phyloP scores from a whole-genome alignment of 169 alveolate genomes.

The Cryptosporidium sp. region DNA sequence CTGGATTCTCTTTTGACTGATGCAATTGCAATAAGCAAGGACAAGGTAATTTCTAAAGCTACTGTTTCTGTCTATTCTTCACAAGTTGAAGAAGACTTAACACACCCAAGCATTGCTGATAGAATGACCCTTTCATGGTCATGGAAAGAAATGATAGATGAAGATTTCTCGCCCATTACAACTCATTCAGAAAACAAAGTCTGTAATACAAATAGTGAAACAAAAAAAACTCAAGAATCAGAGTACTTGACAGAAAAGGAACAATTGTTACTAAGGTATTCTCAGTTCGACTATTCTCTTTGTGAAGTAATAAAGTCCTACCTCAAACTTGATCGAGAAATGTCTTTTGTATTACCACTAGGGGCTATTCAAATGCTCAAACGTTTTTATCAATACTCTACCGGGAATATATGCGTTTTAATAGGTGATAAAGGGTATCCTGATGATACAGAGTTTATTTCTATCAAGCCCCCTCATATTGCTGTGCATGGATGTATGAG shows the following conservation, averaged over 20 bases:
- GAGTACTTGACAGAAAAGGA: background rate
- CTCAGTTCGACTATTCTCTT: constrained; percentile 16
- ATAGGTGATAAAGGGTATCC: constrained; percentile 89
- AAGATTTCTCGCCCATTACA: background rate
- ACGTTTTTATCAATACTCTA: constrained; percentile 79
- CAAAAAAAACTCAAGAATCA: background rate
- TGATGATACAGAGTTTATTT: constrained; percentile 83
- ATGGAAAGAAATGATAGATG: constrained; percentile 33
- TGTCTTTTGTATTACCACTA: constrained; percentile 85
- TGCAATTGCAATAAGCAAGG: constrained; percentile 70
- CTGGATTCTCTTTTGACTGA: constrained; percentile 86
- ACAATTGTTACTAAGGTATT: constrained; percentile 6
- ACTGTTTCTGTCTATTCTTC: constrained; percentile 67
- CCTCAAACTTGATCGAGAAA: constrained; percentile 77
- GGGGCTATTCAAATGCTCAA: constrained; percentile 84
- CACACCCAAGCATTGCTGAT: constrained; percentile 68
- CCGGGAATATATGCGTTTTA: constrained; percentile 81
- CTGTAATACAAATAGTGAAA: background rate
- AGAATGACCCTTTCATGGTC: constrained; percentile 70
- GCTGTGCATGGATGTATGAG: constrained; percentile 88
- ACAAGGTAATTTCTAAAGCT: constrained; percentile 39
- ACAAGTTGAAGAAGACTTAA: constrained; percentile 38
- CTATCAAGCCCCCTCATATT: constrained; percentile 85
- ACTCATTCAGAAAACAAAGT: background rate
- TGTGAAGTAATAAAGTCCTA: constrained; percentile 78